phyloP scores from a whole-genome alignment of 2,329 filamentous ascomycete species.

The Epichloe aotearoae region DNA sequence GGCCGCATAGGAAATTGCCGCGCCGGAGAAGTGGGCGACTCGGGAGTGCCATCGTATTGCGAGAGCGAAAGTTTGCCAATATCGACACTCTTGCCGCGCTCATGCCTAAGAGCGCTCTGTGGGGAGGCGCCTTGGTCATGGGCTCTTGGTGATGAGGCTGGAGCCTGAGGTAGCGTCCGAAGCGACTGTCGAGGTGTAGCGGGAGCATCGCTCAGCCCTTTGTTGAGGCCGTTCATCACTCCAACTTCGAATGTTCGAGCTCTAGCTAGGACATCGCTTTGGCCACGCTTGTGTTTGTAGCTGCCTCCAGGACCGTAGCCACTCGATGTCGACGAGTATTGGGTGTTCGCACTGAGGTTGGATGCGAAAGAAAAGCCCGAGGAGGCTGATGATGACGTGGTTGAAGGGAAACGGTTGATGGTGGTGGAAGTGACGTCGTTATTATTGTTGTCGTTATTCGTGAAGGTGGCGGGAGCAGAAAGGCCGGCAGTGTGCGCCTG shows the following conservation, averaged over 20 bases:
- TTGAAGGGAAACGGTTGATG: slow-evolving; percentile 52
- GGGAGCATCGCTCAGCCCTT: slow-evolving; percentile 50
- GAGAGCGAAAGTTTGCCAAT: slow-evolving; percentile 41
- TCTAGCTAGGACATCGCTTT: slow-evolving; percentile 53
- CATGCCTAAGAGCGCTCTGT: slow-evolving; percentile 22
- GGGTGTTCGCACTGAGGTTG: slow-evolving; percentile 42
- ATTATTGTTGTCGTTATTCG: slow-evolving; percentile 9
- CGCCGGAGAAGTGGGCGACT: slow-evolving; percentile 29
- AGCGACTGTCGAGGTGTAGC: slow-evolving; percentile 64
- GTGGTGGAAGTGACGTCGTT: slow-evolving; percentile 29
- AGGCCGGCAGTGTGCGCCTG: slow-evolving; percentile 39
- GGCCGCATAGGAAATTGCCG: slow-evolving; percentile 33
- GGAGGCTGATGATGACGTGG: slow-evolving; percentile 56
- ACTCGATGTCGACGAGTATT: slow-evolving; percentile 60
- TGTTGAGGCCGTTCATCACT: slow-evolving; percentile 30
- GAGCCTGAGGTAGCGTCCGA: slow-evolving; percentile 57
- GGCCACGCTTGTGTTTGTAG: slow-evolving; percentile 52
- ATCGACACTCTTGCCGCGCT: slow-evolving; percentile 53
- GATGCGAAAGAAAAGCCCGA: slow-evolving; percentile 51
- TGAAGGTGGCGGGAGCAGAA: slow-evolving; percentile 1
- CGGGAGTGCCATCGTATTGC: slow-evolving; percentile 25
- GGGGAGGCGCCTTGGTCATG: slow-evolving; percentile 17
- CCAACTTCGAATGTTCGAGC: slow-evolving; percentile 34
- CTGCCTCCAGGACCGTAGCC: slow-evolving; percentile 32
- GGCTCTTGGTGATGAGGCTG: slow-evolving; percentile 32